Percentiles rank a stretch among this genome's conserved stretches.
Evolutionary conservation across 2,329 filamentous ascomycete species (phyloP).

Genomic region (Saccharata proteae): DNA sequence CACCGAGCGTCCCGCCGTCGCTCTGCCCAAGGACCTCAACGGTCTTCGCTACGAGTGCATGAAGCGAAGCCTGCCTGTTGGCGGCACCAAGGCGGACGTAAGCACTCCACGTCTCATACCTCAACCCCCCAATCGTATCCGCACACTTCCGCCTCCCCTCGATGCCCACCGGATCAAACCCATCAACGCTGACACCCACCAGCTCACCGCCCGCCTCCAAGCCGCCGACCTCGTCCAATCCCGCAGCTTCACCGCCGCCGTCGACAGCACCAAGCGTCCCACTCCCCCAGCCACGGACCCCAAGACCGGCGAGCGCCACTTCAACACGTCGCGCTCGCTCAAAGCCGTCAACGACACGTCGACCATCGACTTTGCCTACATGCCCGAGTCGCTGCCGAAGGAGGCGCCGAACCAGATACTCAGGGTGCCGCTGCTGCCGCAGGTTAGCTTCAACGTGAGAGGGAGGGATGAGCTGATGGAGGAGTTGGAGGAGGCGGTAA

Average conservation of each 20-base stretch:
- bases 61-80: constrained; percentile 33
- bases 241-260: constrained; percentile 43
- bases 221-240: constrained; percentile 41
- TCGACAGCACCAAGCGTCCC: constrained; percentile 34
- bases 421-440: constrained; percentile 38
- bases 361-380: constrained; percentile 51
- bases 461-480: background rate
- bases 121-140: background rate
- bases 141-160: background rate
- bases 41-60: constrained; percentile 41
- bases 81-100: constrained; percentile 40
- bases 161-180: background rate
- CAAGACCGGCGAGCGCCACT: constrained; percentile 36
- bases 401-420: constrained; percentile 32
- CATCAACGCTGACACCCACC: constrained; percentile 6
- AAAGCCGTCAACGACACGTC: constrained; percentile 47
- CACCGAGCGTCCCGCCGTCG: constrained; percentile 39
- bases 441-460: constrained; percentile 3
- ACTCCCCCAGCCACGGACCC: constrained; percentile 15
- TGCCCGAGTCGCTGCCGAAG: constrained; percentile 43
- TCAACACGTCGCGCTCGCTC: constrained; percentile 48
- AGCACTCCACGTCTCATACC: background rate
- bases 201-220: constrained; percentile 41
- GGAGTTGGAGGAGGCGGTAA: no score
- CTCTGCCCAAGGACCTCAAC: constrained; percentile 38